phyloP scores from a whole-genome alignment of 306 rosid genomes.

The Chamaecrista fasciculata region DNA sequence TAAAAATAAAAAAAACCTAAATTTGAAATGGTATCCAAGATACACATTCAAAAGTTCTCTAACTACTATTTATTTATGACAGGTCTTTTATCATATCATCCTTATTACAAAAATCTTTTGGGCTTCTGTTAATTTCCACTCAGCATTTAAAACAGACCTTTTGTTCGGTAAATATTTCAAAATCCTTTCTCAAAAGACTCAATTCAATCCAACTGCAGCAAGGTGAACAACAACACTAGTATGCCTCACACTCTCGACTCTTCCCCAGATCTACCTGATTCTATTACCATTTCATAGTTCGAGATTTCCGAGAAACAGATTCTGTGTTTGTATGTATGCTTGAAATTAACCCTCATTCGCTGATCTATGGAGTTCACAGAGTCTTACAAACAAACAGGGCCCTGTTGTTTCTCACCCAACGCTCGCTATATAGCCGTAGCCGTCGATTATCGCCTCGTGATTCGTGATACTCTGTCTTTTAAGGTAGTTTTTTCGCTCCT shows the following conservation, averaged over 20 bases:
- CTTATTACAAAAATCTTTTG: neutral
- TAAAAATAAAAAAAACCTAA: too few relatives aligned
- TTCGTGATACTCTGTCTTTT: slow-evolving; percentile 86
- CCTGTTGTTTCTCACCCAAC: slow-evolving; percentile 92
- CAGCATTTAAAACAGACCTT: neutral
- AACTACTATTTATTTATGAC: too few relatives aligned
- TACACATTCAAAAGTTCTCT: too few relatives aligned
- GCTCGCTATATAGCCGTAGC: slow-evolving; percentile 87
- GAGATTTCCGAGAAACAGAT: neutral
- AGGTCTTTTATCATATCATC: too few relatives aligned
- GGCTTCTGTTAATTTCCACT: neutral
- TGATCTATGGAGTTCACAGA: slow-evolving; percentile 91
- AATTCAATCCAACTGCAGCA: neutral
- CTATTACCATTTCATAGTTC: neutral
- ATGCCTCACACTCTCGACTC: neutral
- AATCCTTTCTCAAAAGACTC: neutral
- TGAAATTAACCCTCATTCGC: neutral
- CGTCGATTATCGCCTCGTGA: slow-evolving; percentile 96
- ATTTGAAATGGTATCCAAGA: too few relatives aligned
- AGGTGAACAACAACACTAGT: neutral
- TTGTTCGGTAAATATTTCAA: neutral
- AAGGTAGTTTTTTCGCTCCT: slow-evolving; percentile 39
- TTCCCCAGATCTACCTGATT: neutral
- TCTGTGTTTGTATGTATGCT: neutral
- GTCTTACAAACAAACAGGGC: slow-evolving; percentile 87